phyloP scores from a whole-genome alignment of 2,329 filamentous ascomycete species.

The Neoarthrinium moseri region DNA sequence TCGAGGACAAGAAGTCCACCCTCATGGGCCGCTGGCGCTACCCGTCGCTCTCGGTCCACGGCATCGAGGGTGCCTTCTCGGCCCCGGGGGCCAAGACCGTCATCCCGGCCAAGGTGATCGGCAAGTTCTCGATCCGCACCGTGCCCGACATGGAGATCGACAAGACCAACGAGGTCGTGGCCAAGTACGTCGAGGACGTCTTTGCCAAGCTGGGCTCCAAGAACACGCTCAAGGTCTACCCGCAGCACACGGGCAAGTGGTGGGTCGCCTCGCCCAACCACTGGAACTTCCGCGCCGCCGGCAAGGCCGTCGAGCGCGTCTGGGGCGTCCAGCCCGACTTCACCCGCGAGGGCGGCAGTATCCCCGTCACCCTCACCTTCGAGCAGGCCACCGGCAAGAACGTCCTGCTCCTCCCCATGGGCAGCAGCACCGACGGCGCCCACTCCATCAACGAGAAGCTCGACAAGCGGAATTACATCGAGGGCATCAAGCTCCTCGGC shows the following conservation, averaged over 20 bases:
- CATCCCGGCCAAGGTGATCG: constrained; percentile 94
- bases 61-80: constrained; percentile 92
- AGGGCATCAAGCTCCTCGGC: constrained; percentile 93
- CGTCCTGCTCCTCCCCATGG: constrained; percentile 92
- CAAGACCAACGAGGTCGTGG: constrained; percentile 81
- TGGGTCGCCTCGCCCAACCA: constrained; percentile 97
- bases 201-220: constrained; percentile 89
- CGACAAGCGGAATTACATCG: constrained; percentile 95
- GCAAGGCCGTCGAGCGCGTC: constrained; percentile 94
- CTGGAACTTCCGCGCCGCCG: constrained; percentile 96
- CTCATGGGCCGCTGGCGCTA: constrained; percentile 96
- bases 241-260: constrained; percentile 95
- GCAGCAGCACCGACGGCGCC: constrained; percentile 91
- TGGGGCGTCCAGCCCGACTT: constrained; percentile 93
- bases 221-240: constrained; percentile 79
- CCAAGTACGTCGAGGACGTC: constrained; percentile 77
- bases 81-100: constrained; percentile 95
- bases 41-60: constrained; percentile 91
- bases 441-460: constrained; percentile 99
- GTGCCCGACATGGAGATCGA: constrained; percentile 97
- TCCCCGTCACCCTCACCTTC: constrained; percentile 94
- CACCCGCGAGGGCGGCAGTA: constrained; percentile 94
- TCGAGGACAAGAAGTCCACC: constrained; percentile 83
- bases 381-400: constrained; percentile 98
- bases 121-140: constrained; percentile 97